These are phyloP conservation scores for Potentilla sterilis DNA, from an alignment of 306 rosid species.

Conservation along the genomic window DNA sequence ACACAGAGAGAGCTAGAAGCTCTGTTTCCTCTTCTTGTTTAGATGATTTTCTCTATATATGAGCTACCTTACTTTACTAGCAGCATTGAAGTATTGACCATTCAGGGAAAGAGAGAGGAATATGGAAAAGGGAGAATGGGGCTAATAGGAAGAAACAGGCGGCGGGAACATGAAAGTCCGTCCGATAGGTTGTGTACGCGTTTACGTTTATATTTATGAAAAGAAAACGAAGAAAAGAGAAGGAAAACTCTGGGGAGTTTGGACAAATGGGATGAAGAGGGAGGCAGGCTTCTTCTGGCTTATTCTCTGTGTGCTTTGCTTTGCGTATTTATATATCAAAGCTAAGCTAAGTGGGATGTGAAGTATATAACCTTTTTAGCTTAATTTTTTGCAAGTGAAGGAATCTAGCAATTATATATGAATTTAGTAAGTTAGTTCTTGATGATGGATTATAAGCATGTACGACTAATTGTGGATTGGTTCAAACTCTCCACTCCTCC, in stretches of 20 bases:
- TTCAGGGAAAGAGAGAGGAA: not conserved
- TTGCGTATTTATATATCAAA: not conserved
- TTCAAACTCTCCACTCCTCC: not conserved
- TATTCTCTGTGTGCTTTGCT: not conserved
- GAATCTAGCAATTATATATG: not conserved
- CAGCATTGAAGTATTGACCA: slow-evolving; percentile 4
- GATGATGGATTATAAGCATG: not conserved
- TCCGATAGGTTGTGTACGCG: slow-evolving; percentile 19
- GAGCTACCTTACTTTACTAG: slow-evolving; percentile 7
- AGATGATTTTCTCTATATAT: slow-evolving; percentile 6
- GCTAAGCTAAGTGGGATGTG: not conserved
- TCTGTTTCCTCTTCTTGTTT: not conserved
- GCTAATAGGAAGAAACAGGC: slow-evolving; percentile 22
- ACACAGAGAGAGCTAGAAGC: not conserved
- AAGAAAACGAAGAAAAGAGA: not conserved
- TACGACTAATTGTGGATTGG: not conserved
- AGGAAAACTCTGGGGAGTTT: not conserved
- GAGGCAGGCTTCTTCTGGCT: not conserved
- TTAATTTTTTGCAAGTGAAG: not conserved
- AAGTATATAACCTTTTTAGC: not conserved
- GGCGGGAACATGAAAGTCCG: slow-evolving; percentile 23
- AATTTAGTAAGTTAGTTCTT: not conserved
- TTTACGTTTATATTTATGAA: slow-evolving; percentile 10
- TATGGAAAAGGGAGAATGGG: not conserved
- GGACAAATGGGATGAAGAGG: not conserved